Evolutionary conservation across 2,329 filamentous ascomycete species (phyloP).

Genomic region (Clonostachys sp.): DNA sequence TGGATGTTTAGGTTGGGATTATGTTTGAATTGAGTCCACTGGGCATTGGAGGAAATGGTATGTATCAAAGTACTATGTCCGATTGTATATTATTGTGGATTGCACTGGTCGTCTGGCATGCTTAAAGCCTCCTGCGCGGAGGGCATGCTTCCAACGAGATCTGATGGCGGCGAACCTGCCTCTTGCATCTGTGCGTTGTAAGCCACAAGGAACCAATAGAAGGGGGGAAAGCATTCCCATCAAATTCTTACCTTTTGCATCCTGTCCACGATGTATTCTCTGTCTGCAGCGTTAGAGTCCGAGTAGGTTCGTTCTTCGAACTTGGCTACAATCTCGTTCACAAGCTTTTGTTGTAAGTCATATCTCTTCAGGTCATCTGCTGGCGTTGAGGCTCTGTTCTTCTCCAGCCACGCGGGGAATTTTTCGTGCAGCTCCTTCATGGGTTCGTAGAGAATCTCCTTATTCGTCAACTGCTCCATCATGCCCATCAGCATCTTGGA

Average conservation of each 20-base stretch:
- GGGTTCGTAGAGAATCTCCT: conserved; percentile 95
- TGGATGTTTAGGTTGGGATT: conserved; percentile 11
- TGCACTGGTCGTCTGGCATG: conserved; percentile 57
- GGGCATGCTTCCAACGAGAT: conserved; percentile 86
- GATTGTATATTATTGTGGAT: conserved; percentile 43
- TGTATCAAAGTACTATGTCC: no score
- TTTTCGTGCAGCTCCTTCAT: conserved; percentile 97
- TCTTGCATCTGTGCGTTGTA: conserved; percentile 80
- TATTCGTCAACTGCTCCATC: conserved; percentile 99
- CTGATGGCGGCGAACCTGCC: conserved; percentile 81
- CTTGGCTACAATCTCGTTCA: conserved; percentile 80
- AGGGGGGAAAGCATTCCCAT: neutral
- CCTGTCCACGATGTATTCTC: conserved; percentile 90
- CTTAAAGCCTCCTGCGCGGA: conserved; percentile 71
- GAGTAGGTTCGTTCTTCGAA: conserved; percentile 81
- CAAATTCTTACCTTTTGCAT: conserved; percentile 82
- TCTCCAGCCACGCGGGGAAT: conserved; percentile 83
- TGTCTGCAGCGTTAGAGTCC: conserved; percentile 75
- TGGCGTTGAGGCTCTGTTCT: conserved; percentile 63
- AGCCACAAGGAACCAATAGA: neutral
- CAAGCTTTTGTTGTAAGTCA: conserved; percentile 72
- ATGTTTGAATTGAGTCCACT: conserved; percentile 7
- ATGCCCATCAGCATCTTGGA: conserved; percentile 94
- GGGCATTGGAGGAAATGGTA: no score
- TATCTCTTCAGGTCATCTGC: conserved; percentile 76